Evolutionary conservation across 2,329 filamentous ascomycete genomes (phyloP), one percentile per base, ranked within the genome.

Genomic region (Didymella segeticola): DNA sequence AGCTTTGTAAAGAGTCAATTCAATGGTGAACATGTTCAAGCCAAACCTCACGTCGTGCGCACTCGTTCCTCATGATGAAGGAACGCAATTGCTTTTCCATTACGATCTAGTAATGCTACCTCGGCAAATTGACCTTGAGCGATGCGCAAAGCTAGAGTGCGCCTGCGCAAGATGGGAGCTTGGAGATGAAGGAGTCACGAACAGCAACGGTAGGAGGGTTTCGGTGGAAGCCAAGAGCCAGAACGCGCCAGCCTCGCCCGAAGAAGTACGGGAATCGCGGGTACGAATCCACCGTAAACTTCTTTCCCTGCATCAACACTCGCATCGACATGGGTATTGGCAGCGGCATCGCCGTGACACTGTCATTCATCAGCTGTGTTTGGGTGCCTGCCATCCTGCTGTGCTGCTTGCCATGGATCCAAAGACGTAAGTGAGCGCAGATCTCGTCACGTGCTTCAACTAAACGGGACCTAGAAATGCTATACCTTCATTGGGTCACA

Each of bases 381-480:
- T 74, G 72, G 72, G 63, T 73, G 15, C 71, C 70, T 11, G 62
- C 63, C 5, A 72, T 65, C 2, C 53, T 74, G 7, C 56, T 73
- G 8, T 73, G 70, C 43, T 73, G 71, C 52, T 51, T 73, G 23
- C 72, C 71, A 43, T 73, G 71, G 72, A 58, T 74, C 30, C 72
- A 74, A 60, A 72, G 67, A 45, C 70, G 64, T 68, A 37, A 69
- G 70, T 67, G 36, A 20, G 63, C 61, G 25, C 31, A 26, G 14
- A 22, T 5, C 1, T 15, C 11, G 29, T 47, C 47, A 48, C 47
- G 45, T 43, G 17, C 37, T 31, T 19, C 20, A 47, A 22, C 42
- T 51, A 42, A 51, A 20, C 11, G 17, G 22, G 14, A 27, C 2
- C 11, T 20, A 61, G 71, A 72, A 56, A 73, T 73, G 72, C 56